phyloP scores from a whole-genome alignment of 2,329 filamentous ascomycete species.

The Trichocomaceae sp. region DNA sequence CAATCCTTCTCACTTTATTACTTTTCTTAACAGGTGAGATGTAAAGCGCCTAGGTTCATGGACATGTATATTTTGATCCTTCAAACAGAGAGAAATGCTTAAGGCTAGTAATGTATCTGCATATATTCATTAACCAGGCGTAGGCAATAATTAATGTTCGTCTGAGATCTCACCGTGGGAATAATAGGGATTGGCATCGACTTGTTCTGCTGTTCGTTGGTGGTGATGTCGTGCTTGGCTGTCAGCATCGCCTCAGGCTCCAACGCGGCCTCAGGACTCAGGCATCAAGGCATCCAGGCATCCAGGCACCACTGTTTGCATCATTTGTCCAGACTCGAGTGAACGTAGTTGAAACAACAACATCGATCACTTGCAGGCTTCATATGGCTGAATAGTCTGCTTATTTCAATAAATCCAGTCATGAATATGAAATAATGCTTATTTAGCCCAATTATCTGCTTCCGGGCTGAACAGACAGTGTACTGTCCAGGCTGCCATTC shows the following conservation, averaged over 20 bases:
- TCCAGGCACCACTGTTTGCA: not conserved
- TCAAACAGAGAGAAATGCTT: not conserved
- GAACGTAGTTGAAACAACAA: no score
- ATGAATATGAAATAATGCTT: not conserved
- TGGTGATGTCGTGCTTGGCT: constrained; percentile 4
- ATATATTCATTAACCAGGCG: not conserved
- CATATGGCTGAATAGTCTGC: not conserved
- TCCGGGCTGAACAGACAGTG: not conserved
- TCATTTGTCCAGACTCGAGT: constrained; percentile 7
- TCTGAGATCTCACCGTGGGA: not conserved
- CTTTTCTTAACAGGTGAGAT: not conserved
- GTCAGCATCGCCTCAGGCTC: not conserved
- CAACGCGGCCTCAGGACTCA: not conserved
- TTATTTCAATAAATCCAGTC: no score
- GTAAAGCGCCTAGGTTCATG: no score
- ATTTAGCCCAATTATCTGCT: not conserved
- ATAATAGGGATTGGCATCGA: not conserved
- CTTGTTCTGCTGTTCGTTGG: not conserved
- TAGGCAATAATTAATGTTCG: not conserved
- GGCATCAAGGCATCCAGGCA: not conserved
- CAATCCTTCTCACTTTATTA: not conserved
- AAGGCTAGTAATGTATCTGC: not conserved
- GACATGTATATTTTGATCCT: not conserved
- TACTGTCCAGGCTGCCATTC: not conserved
- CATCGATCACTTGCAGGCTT: not conserved